Evolutionary conservation across 148 eudicot genomes (phyloP), one percentile per base, ranked within the genome.

Genomic region (Nyssa sinensis): DNA sequence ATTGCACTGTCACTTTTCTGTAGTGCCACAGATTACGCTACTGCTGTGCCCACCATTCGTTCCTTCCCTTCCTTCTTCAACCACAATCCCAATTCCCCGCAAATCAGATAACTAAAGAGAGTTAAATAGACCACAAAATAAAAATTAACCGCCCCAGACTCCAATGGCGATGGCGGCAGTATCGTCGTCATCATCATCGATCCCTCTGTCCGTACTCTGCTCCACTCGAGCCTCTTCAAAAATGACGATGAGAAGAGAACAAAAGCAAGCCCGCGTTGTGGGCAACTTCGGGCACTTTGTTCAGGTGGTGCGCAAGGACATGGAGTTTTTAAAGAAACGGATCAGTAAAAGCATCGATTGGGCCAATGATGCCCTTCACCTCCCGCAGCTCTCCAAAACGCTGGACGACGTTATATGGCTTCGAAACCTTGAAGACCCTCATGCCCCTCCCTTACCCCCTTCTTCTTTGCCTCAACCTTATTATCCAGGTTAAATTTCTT

Each of bases 351-450:
- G 91, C 5, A 47, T 87, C 17, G 57, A 78, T 12, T 90, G 89
- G 93, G 93, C 90, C 11, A 86, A 85, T 32, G 73, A 84, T 57
- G 70, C 84, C 25, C 75, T 89, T 44, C 81, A 72, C 8, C 39
- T 85, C 37, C 84, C 88, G n/a, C 78, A 86, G 75, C 72, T 89
- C 25, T 76, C 77, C 23, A 83, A 83, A 72, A 74, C 75, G 37
- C 80, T 89, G 65, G 91, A 89, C 68, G 89, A 88, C 75, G 66
- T 84, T 62, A 53, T 91, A 33, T 91, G 98, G 98, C 83, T 93
- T 44, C 91, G 94, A 59, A 57, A 81, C 74, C 73, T 91, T 53
- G 97, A 93, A 81, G 86, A 93, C 62, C 85, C 87, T 4, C 64
- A 66, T 74, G 34, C 81, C 35, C 60, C 67, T 39, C 60, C 71